Conservation (phyloP, 2,329 filamentous ascomycete genomes). For the Cladosporium cucumerinum region DNA sequence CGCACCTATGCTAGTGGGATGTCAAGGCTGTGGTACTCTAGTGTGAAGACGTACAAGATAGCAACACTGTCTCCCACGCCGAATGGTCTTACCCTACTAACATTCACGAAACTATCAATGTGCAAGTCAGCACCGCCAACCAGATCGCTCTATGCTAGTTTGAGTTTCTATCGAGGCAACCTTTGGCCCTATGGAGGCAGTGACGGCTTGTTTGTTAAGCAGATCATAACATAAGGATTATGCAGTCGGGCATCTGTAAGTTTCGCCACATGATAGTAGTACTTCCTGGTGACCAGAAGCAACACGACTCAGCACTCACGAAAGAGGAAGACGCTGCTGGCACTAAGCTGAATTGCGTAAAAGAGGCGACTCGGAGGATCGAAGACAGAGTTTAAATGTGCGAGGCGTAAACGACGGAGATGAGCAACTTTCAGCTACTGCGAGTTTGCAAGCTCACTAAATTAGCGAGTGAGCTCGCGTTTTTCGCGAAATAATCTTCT, state of each 20-base stretch:
- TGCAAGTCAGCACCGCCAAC: background rate
- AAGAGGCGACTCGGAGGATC: background rate
- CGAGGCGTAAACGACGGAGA: background rate
- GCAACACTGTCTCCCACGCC: too few species aligned
- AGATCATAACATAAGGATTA: too few species aligned
- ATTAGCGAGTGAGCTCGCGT: background rate
- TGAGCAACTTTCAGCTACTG: background rate
- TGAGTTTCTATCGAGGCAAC: background rate
- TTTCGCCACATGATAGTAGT: background rate
- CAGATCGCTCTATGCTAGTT: too few species aligned
- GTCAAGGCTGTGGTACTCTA: too few species aligned
- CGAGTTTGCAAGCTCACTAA: background rate
- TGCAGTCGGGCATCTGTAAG: background rate
- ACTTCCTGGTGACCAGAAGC: background rate
- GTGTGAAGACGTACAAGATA: too few species aligned
- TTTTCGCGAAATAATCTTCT: background rate
- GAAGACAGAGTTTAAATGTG: background rate
- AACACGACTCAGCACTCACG: background rate
- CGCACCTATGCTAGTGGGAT: too few species aligned
- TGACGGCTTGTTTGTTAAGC: background rate
- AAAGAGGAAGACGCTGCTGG: background rate
- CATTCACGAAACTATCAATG: background rate
- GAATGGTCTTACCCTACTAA: too few species aligned
- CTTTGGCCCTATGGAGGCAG: background rate
- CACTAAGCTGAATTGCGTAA: background rate